phyloP scores from a whole-genome alignment of 805 yeast species.

The Candida qinlingensis region DNA sequence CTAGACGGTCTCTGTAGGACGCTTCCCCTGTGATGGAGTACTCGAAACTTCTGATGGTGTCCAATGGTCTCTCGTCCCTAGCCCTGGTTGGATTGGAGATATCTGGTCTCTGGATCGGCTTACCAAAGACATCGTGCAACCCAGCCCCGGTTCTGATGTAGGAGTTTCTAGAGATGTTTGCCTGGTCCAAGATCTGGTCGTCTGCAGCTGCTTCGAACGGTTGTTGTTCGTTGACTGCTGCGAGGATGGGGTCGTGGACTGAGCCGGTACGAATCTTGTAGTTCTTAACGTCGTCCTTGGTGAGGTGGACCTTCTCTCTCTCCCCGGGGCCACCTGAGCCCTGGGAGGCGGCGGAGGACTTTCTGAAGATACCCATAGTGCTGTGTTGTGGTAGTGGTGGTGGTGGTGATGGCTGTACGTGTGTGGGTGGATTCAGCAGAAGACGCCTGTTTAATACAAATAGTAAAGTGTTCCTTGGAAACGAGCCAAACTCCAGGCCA shows the following conservation, averaged over 20 bases:
- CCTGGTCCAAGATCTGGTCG: slow-evolving; percentile 3
- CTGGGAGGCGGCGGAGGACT: slow-evolving; percentile 28
- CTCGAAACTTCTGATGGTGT: slow-evolving; percentile 91
- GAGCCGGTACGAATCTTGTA: slow-evolving; percentile 63
- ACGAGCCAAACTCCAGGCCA: too few relatives aligned
- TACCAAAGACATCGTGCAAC: slow-evolving; percentile 81
- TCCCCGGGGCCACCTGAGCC: slow-evolving; percentile 26
- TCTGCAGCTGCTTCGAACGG: slow-evolving; percentile 65
- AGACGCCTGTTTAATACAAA: too few relatives aligned
- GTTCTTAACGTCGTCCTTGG: slow-evolving; percentile 46
- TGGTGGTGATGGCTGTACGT: too few relatives aligned
- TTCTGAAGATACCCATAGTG: slow-evolving; percentile 42
- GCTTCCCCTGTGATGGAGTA: slow-evolving; percentile 90
- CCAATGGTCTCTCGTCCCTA: slow-evolving; percentile 94
- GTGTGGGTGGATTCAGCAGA: too few relatives aligned
- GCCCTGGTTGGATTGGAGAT: slow-evolving; percentile 89
- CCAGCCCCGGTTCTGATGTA: slow-evolving; percentile 36
- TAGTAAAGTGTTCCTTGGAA: too few relatives aligned
- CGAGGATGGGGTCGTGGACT: slow-evolving; percentile 83
- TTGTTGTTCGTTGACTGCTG: slow-evolving; percentile 93
- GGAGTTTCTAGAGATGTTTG: slow-evolving; percentile 27
- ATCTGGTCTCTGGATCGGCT: slow-evolving; percentile 72
- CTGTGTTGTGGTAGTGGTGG: too few relatives aligned
- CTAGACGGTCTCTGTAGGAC: slow-evolving; percentile 73
- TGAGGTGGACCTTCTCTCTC: slow-evolving; percentile 34